Evolutionary conservation across 2,329 filamentous ascomycete species (phyloP), one percentile per base, ranked within the genome.

Genomic region (Colletotrichum musae): DNA sequence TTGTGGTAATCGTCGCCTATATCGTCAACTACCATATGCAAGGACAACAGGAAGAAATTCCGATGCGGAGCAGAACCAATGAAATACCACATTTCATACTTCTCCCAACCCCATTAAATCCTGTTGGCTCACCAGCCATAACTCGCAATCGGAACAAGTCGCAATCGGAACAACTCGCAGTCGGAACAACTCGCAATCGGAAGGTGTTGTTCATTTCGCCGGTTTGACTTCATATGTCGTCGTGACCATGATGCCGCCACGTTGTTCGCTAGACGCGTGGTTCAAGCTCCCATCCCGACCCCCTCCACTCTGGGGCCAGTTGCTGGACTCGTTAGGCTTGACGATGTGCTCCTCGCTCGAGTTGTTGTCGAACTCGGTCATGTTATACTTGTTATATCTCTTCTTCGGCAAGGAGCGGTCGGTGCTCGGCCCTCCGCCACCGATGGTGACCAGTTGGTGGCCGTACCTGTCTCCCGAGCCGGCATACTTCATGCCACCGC

Each of bases 281-380:
- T 36, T 47, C 18, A 64, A n/a, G 39, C 59, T 64, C 5, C 47
- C 43, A 5, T 36, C 32, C 32, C 32, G 32, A 36, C 32, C 32
- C 3, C 32, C 32, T 36, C 52, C 47, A 21, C 45, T 39, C 12
- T 41, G 36, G 41, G 59, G 24, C 59, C 59, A 64, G 2, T 45
- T 41, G 1, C 12, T 6, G 9, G 45, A 26, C 18, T 64, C 74
- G 64, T 24, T 70, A 75, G 53, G 39, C 48, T 73, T 65, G 5
- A 79, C 75, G 13, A 79, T 79, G 28, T 75, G 73, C 39, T 79
- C 77, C 64, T 79, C 75, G 71, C 77, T 79, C 21, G 74, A 77
- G 56, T 76, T 78, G 13, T 76, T 74, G 41, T 75, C 74, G 1
- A 75, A 71, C 7, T 78, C 69, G 5, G 73, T 72, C 68, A 68